These are phyloP conservation scores for Vigna radiata DNA, from an alignment of 306 rosid species.

Conservation along the genomic window DNA sequence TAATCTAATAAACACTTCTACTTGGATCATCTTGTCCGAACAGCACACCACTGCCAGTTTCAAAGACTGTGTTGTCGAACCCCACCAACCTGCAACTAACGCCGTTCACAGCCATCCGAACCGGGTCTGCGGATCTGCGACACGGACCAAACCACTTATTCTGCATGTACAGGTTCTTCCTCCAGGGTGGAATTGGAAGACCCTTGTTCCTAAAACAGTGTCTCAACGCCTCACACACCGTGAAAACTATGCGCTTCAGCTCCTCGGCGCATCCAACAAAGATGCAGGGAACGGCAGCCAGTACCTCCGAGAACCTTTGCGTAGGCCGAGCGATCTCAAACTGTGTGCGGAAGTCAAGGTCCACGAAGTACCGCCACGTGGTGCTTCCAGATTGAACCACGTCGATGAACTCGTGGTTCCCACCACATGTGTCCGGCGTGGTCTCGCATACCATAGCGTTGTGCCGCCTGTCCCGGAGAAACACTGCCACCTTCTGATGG, in stretches of 20 bases:
- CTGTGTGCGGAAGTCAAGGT: slow-evolving; percentile 61
- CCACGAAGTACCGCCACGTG: slow-evolving; percentile 60
- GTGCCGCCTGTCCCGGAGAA: slow-evolving; percentile 56
- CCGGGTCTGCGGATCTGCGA: slow-evolving; percentile 50
- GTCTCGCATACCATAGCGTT: slow-evolving; percentile 76
- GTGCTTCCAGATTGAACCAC: slow-evolving; percentile 39
- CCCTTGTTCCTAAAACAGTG: slow-evolving; percentile 57
- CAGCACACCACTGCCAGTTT: not conserved
- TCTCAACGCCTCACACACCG: slow-evolving; percentile 61
- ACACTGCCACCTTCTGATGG: slow-evolving; percentile 55
- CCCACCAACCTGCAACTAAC: slow-evolving; percentile 63
- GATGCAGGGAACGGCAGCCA: slow-evolving; percentile 48
- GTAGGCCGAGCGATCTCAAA: slow-evolving; percentile 75
- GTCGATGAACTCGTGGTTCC: slow-evolving; percentile 70
- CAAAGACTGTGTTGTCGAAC: slow-evolving; percentile 52
- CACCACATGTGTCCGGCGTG: slow-evolving; percentile 52
- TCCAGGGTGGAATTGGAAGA: slow-evolving; percentile 77
- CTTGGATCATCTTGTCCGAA: slow-evolving; percentile 46
- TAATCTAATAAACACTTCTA: not conserved
- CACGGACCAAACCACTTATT: slow-evolving; percentile 75
- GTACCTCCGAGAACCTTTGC: slow-evolving; percentile 46
- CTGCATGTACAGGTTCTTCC: slow-evolving; percentile 71
- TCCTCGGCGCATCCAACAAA: slow-evolving; percentile 63
- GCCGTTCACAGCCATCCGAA: not conserved
- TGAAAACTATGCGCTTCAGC: slow-evolving; percentile 51